Conservation (phyloP, 306 rosid genomes). For the Pueraria montana region DNA sequence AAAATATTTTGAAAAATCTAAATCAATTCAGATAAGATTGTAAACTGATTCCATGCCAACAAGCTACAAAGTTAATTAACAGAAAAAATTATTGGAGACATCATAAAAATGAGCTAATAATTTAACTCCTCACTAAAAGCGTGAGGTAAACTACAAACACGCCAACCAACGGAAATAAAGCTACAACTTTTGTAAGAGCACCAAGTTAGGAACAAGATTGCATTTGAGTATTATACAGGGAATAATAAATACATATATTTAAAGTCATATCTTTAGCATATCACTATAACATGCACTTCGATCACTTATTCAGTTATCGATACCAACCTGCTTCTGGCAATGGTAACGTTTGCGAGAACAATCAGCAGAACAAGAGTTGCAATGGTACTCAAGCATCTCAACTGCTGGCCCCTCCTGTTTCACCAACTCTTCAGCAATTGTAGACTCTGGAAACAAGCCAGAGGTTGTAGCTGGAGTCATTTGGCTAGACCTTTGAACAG, state of each 20-base stretch:
- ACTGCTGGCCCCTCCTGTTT: conserved; percentile 86
- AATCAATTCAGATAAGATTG: conserved; percentile 33
- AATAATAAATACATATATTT: conserved; percentile 10
- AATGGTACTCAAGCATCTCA: conserved; percentile 83
- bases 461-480: conserved; percentile 65
- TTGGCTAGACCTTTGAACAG: conserved; percentile 63
- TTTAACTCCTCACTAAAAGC: conserved; percentile 31
- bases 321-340: conserved; percentile 95
- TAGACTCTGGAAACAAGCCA: conserved; percentile 81
- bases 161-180: neutral
- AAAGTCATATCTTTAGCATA: conserved; percentile 3
- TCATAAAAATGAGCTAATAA: conserved; percentile 29
- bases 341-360: conserved; percentile 98
- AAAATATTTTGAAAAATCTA: conserved; percentile 34
- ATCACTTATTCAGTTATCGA: conserved; percentile 33
- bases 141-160: conserved; percentile 13
- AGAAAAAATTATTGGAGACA: conserved; percentile 8
- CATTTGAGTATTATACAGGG: conserved; percentile 25
- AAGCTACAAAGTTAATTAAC: conserved; percentile 30
- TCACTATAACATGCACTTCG: conserved; percentile 13
- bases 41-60: conserved; percentile 34
- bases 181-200: conserved; percentile 9
- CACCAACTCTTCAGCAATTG: conserved; percentile 79
- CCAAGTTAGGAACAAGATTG: conserved; percentile 2
- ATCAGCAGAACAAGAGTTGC: conserved; percentile 97